Base-by-base conservation (phyloP, 306 rosid species). In the Trifolium repens region DNA sequence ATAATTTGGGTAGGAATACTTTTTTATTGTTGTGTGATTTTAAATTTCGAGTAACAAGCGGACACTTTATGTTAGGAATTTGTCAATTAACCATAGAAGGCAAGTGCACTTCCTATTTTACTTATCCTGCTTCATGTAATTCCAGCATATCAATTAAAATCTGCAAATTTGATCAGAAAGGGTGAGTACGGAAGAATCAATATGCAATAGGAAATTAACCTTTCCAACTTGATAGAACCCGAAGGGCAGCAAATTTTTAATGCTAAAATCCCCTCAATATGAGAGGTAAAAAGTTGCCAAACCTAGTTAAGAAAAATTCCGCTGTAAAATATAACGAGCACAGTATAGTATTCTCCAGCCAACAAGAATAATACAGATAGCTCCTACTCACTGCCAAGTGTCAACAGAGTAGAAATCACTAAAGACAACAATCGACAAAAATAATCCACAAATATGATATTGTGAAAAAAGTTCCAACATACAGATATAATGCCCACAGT, bases 81-180 rank as follows among this genome's bases (percentile, higher is more conserved):
- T 72, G 50, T 19, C 15, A 5, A 58, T 53, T 72, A 16, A 50
- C 64, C 46, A 49, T 17, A 76, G 17, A 75, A 49, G 26, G 76
- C 58, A 35, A 55, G 37, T 58, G 34, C 42, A 54, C 26, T 62
- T 74, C 59, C 26, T 54, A 17, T 54, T 63, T 69, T 74, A 46
- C 46, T 47, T 30, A 50, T 22, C 8, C 40, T 73, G 50, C 47
- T 55, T 24, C 37, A 58, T 44, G 13, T 35, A 11, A 22, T 55
- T 32, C 70, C 55, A 2, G 17, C 16, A 8, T 53, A 71, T 54
- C 32, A 57, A 64, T 73, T 34, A 37, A 47, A 72, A 67, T 82
- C 6, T 5, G 47, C 5, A 59, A 40, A 47, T 47, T 4, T 37
- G 49, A 35, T 35, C 7, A 19, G 69, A 63, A 35, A 63, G 49